These are phyloP conservation scores for Houttuynia cordata DNA, from an alignment of 164 flowering plant species.

Conservation along the genomic window DNA sequence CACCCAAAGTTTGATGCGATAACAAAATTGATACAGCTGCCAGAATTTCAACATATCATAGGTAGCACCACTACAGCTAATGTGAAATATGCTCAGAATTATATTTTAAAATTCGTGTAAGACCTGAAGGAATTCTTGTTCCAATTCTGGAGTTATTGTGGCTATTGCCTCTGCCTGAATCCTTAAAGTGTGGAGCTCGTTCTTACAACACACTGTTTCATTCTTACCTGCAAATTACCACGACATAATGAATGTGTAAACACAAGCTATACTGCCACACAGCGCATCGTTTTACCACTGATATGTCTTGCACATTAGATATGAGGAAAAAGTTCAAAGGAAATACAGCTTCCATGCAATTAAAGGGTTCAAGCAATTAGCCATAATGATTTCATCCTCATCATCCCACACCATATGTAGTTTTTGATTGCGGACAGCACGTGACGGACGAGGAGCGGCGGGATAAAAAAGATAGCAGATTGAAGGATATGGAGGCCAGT, in stretches of 20 bases:
- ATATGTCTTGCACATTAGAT: too few relatives aligned
- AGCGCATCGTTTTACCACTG: not conserved
- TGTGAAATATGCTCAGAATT: not conserved
- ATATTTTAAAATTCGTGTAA: not conserved
- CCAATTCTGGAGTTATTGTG: constrained; percentile 59
- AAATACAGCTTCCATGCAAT: too few relatives aligned
- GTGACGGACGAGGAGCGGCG: too few relatives aligned
- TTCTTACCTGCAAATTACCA: constrained; percentile 35
- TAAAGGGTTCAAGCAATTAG: too few relatives aligned
- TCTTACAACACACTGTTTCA: constrained; percentile 28
- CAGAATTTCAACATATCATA: not conserved
- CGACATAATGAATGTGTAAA: not conserved
- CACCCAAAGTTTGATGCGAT: too few relatives aligned
- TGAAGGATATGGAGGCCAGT: too few relatives aligned
- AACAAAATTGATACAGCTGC: not conserved
- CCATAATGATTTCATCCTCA: too few relatives aligned
- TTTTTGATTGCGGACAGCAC: too few relatives aligned
- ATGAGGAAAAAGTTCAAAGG: too few relatives aligned
- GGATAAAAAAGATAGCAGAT: too few relatives aligned
- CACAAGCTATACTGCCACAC: not conserved
- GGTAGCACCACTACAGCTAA: not conserved
- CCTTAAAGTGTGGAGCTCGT: constrained; percentile 46
- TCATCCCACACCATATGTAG: too few relatives aligned
- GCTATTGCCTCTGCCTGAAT: constrained; percentile 74
- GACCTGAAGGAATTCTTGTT: constrained; percentile 55